Evolutionary conservation across 345 rosid species (phyloP).

Genomic region (Citrus glauca): DNA sequence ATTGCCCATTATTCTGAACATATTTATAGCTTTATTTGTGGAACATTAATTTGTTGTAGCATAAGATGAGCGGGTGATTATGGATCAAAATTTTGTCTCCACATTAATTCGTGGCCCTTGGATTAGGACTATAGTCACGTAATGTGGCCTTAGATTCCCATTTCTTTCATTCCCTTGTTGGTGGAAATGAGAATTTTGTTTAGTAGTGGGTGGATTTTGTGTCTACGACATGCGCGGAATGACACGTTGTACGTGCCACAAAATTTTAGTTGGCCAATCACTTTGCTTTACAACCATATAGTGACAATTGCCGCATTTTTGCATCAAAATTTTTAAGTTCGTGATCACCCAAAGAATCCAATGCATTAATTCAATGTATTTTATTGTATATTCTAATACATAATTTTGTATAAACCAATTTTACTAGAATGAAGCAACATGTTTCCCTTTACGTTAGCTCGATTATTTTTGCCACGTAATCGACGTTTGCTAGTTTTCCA

Average conservation of each 20-base stretch:
- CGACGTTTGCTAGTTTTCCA: neutral
- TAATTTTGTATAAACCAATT: neutral
- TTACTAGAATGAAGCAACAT: neutral
- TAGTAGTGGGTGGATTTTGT: slow-evolving; percentile 1
- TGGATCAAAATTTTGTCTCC: slow-evolving; percentile 14
- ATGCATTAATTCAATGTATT: neutral
- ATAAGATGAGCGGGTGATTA: neutral
- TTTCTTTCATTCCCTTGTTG: slow-evolving; percentile 9
- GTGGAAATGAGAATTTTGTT: slow-evolving; percentile 15
- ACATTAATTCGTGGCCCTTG: slow-evolving; percentile 14
- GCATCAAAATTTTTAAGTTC: neutral
- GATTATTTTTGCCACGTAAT: neutral
- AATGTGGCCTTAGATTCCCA: slow-evolving; percentile 20
- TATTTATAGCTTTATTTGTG: slow-evolving; percentile 8
- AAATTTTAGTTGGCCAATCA: neutral
- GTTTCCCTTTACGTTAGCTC: neutral
- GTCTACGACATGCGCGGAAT: neutral
- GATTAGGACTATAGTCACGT: slow-evolving; percentile 16
- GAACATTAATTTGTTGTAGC: slow-evolving; percentile 16
- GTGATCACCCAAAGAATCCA: neutral
- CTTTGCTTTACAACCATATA: neutral
- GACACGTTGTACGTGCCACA: slow-evolving; percentile 13
- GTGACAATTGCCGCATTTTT: neutral
- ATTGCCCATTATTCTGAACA: slow-evolving; percentile 11
- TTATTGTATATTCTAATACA: too few relatives aligned